phyloP scores from a whole-genome alignment of 2,329 filamentous ascomycete species.

The Alternaria viburni region DNA sequence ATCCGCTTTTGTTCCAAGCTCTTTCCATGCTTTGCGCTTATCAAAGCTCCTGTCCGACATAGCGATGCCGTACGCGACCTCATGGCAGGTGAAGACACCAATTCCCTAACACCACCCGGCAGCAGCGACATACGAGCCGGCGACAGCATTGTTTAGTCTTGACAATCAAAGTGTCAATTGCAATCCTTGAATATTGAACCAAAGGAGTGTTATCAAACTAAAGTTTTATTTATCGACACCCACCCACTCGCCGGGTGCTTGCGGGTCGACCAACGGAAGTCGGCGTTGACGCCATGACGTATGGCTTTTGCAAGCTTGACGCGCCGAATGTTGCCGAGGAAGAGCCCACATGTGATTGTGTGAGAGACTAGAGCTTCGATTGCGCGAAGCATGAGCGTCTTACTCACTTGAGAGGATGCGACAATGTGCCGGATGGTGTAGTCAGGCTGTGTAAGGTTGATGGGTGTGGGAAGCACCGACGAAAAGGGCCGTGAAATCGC shows the following conservation, averaged over 20 bases:
- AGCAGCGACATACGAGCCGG: slow-evolving; percentile 22
- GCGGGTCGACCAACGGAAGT: slow-evolving; percentile 16
- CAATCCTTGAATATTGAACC: not conserved
- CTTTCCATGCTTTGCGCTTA: not conserved
- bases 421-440: not conserved
- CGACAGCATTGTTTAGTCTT: not conserved
- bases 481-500: not conserved
- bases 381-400: not conserved
- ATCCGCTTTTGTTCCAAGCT: slow-evolving; percentile 28
- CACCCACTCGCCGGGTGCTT: slow-evolving; percentile 16
- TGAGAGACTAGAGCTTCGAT: not conserved
- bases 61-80: slow-evolving; percentile 1
- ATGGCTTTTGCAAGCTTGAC: slow-evolving; percentile 20
- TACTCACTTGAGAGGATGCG: too few relatives aligned
- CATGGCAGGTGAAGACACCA: slow-evolving; percentile 17
- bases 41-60: not conserved
- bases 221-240: slow-evolving; percentile 6
- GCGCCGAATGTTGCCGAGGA: slow-evolving; percentile 1
- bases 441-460: too few relatives aligned
- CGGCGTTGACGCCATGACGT: slow-evolving; percentile 24
- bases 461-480: not conserved
- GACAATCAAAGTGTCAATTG: accelerated
- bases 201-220: not conserved
- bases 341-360: not conserved
- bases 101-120: slow-evolving; percentile 26